Percentiles rank a stretch among this genome's conserved stretches.
phyloP scores from a whole-genome alignment of 192 early-diverging fungal species.

The Coemansia sp. region DNA sequence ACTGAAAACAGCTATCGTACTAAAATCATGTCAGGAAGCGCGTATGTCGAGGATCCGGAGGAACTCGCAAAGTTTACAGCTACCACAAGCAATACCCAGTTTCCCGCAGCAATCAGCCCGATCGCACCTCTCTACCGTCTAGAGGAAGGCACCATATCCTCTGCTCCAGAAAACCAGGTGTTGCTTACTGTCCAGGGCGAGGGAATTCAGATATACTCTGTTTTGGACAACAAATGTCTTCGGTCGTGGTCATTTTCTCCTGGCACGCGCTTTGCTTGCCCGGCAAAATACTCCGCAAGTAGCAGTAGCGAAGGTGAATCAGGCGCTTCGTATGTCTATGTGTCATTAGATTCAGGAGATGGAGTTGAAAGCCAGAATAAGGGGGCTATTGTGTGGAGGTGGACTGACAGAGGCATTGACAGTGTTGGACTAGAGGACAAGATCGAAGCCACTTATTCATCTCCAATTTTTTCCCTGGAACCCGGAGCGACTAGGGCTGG shows the following conservation, averaged over 20 bases:
- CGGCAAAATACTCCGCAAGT: slow-evolving; percentile 38
- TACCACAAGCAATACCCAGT: slow-evolving; percentile 29
- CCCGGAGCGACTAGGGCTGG: slow-evolving; percentile 30
- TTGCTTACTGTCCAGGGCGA: slow-evolving; percentile 46
- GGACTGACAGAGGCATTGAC: slow-evolving; percentile 48
- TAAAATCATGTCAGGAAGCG: slow-evolving; percentile 27
- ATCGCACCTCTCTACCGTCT: slow-evolving; percentile 28
- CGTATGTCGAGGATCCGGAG: slow-evolving; percentile 42
- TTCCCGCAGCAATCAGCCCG: slow-evolving; percentile 48
- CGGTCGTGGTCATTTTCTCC: slow-evolving; percentile 54
- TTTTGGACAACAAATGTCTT: slow-evolving; percentile 49
- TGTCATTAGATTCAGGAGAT: slow-evolving; percentile 29
- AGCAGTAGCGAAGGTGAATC: slow-evolving; percentile 19
- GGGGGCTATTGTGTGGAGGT: slow-evolving; percentile 45
- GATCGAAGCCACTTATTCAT: slow-evolving; percentile 13
- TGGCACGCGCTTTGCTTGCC: slow-evolving; percentile 49
- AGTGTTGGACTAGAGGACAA: slow-evolving; percentile 51
- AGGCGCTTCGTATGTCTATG: slow-evolving; percentile 36
- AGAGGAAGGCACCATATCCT: background rate
- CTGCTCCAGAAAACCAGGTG: slow-evolving; percentile 22
- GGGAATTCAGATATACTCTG: slow-evolving; percentile 50
- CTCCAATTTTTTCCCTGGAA: slow-evolving; percentile 36
- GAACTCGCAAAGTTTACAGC: slow-evolving; percentile 50
- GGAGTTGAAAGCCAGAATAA: slow-evolving; percentile 9
- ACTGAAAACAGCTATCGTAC: too few species aligned